Percentiles rank a stretch among this genome's conserved stretches.
Conservation (phyloP, 176 grass and related monocot species). For the Triticum aestivum region DNA sequence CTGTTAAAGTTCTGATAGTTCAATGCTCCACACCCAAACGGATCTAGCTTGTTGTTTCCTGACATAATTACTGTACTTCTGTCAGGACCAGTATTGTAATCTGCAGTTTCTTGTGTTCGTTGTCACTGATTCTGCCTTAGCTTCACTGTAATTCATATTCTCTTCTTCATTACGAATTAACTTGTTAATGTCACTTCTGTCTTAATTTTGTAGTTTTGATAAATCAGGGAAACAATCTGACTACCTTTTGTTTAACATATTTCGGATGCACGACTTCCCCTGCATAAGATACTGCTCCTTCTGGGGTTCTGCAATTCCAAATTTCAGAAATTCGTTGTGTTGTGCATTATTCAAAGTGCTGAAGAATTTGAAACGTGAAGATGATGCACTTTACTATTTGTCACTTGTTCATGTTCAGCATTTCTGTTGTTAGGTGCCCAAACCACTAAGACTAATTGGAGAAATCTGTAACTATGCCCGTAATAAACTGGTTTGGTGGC, state of each 20-base stretch:
- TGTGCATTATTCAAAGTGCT: neutral
- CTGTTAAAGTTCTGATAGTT: neutral
- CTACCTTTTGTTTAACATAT: neutral
- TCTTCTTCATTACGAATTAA: neutral
- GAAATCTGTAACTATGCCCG: neutral
- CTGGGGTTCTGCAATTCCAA: neutral
- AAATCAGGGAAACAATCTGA: neutral
- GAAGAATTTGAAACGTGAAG: neutral
- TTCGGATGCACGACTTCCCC: neutral
- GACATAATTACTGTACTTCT: conserved; percentile 6
- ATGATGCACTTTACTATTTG: neutral
- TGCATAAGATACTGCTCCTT: neutral
- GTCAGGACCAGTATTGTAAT: neutral
- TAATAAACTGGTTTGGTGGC: neutral
- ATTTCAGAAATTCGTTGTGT: neutral
- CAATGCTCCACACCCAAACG: neutral
- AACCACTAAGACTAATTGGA: neutral
- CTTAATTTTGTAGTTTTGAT: neutral
- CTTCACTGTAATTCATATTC: neutral
- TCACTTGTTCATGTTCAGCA: neutral
- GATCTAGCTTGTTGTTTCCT: neutral
- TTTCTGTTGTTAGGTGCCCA: neutral
- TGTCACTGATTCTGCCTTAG: neutral
- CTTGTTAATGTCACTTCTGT: neutral
- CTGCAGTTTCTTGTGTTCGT: neutral